Evolutionary conservation across 768 basidiomycete genomes (phyloP).

Genomic region (Trametes cubensis): DNA sequence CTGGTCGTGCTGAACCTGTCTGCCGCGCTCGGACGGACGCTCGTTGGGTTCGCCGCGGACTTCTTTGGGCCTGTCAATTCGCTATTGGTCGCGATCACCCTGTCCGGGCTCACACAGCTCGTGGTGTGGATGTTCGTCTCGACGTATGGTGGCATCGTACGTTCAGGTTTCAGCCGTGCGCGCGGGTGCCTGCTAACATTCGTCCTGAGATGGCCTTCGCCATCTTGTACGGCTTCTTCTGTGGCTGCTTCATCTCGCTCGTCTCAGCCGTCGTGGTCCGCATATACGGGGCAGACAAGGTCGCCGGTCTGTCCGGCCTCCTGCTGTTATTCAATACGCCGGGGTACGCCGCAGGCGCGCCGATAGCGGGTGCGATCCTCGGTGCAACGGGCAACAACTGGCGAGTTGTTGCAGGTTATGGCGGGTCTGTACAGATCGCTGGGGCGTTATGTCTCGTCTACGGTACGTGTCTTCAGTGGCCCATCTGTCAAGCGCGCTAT

Average conservation of each 20-base stretch:
- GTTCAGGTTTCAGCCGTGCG: background rate
- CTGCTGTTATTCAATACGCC: slow-evolving; percentile 24
- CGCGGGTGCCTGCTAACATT: background rate
- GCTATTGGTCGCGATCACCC: slow-evolving; percentile 21
- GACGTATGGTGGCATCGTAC: slow-evolving; percentile 28
- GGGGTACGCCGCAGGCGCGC: slow-evolving; percentile 37
- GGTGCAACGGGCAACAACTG: slow-evolving; percentile 36
- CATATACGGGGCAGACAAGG: slow-evolving; percentile 22
- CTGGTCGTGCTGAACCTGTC: slow-evolving; percentile 27
- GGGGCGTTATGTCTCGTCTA: slow-evolving; percentile 36
- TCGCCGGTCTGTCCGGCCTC: slow-evolving; percentile 27
- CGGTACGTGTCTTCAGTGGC: slow-evolving; percentile 25
- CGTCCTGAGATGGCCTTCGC: slow-evolving; percentile 32
- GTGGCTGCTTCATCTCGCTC: slow-evolving; percentile 40
- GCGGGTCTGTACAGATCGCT: slow-evolving; percentile 34
- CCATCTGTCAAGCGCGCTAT: background rate
- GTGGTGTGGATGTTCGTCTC: slow-evolving; percentile 28
- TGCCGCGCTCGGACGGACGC: slow-evolving; percentile 26
- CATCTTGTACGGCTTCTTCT: slow-evolving; percentile 39
- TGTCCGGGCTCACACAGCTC: slow-evolving; percentile 28
- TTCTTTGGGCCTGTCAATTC: slow-evolving; percentile 28
- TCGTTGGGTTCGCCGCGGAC: slow-evolving; percentile 27
- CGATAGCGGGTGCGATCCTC: slow-evolving; percentile 38
- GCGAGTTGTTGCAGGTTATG: slow-evolving; percentile 36
- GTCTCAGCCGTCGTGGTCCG: slow-evolving; percentile 34